Percentiles rank a stretch among this genome's conserved stretches.
These are phyloP conservation scores for Lumnitzera racemosa DNA, from an alignment of 345 rosid species.

Conservation along the genomic window DNA sequence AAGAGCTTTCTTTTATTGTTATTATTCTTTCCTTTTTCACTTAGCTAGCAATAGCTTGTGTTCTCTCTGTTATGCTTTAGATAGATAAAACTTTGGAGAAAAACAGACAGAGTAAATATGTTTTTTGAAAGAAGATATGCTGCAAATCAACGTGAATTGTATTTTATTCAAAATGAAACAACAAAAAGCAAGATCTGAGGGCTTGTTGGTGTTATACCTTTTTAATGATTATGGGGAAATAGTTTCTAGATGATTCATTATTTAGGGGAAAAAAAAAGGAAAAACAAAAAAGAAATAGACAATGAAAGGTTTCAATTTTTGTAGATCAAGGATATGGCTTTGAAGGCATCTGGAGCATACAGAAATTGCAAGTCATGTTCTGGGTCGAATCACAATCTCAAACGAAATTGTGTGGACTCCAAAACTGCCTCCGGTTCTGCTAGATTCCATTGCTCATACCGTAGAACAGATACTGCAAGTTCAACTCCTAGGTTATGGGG, in stretches of 20 bases:
- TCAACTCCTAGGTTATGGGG: slow-evolving; percentile 66
- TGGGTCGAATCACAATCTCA: slow-evolving; percentile 49
- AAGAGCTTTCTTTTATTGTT: no score
- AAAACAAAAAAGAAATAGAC: background rate
- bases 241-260: background rate
- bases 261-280: background rate
- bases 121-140: no score
- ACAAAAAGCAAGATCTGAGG: no score
- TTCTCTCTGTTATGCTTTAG: no score
- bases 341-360: slow-evolving; percentile 91
- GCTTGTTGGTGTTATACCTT: no score
- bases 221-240: background rate
- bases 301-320: slow-evolving; percentile 2
- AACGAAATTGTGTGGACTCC: slow-evolving; percentile 42
- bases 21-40: no score
- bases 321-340: slow-evolving; percentile 90
- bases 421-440: slow-evolving; percentile 63
- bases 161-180: no score
- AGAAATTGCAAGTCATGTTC: slow-evolving; percentile 86
- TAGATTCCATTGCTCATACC: slow-evolving; percentile 61
- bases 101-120: no score
- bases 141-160: no score
- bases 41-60: no score
- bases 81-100: no score
- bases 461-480: slow-evolving; percentile 55